phyloP scores from a whole-genome alignment of 2,329 filamentous ascomycete species.

The Beauveria bassiana region DNA sequence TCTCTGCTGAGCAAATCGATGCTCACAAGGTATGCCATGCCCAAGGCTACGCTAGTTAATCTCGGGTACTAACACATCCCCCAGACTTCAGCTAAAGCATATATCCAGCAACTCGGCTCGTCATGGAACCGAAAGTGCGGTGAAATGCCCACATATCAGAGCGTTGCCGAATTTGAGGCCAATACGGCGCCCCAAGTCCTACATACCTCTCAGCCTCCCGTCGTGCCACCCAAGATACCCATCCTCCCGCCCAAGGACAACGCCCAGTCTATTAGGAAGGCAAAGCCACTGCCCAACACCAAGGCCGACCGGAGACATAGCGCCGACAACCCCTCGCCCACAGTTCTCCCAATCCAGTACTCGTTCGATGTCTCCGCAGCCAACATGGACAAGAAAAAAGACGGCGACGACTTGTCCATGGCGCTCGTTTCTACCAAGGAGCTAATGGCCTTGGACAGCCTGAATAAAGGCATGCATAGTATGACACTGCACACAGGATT shows the following conservation, averaged over 20 bases:
- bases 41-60: neutral
- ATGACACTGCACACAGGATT: slow-evolving; percentile 27
- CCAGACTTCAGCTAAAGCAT: slow-evolving; percentile 51
- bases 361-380: slow-evolving; percentile 28
- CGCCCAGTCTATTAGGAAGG: slow-evolving; percentile 28
- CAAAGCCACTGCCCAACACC: slow-evolving; percentile 33
- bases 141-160: slow-evolving; percentile 41
- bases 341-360: slow-evolving; percentile 18
- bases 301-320: slow-evolving; percentile 29
- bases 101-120: slow-evolving; percentile 52
- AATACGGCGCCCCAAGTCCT: slow-evolving; percentile 18
- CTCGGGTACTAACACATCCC: slow-evolving; percentile 14
- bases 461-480: slow-evolving; percentile 33
- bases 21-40: slow-evolving; percentile 56
- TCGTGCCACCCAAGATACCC: slow-evolving; percentile 15
- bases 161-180: slow-evolving; percentile 41
- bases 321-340: slow-evolving; percentile 25
- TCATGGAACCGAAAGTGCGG: slow-evolving; percentile 35
- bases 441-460: slow-evolving; percentile 39
- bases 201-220: slow-evolving; percentile 19
- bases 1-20: slow-evolving; percentile 45
- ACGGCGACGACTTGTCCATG: slow-evolving; percentile 28
- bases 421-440: slow-evolving; percentile 48
- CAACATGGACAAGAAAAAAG: slow-evolving; percentile 26
- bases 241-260: slow-evolving; percentile 25